These are phyloP conservation scores for Solanum pinnatisectum DNA, from an alignment of 257 asterid genomes.

Conservation along the genomic window DNA sequence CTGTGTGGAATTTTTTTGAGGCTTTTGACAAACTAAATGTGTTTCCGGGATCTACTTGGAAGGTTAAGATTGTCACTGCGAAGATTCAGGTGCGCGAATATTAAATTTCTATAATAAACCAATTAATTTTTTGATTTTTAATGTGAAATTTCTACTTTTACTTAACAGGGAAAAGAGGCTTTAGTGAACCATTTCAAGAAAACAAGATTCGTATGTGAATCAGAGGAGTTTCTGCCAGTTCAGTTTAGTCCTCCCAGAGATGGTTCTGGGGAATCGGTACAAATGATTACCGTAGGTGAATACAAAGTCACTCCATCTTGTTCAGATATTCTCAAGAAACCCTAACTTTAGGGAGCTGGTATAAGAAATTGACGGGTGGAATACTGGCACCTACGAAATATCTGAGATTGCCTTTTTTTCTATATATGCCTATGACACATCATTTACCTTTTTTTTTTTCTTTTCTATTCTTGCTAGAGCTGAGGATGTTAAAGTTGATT, in stretches of 20 bases:
- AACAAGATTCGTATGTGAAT: constrained; percentile 34
- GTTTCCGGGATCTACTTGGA: constrained; percentile 14
- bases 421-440: neutral
- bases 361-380: neutral
- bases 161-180: constrained; percentile 50
- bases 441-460: neutral
- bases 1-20: constrained; percentile 28
- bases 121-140: neutral
- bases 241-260: constrained; percentile 44
- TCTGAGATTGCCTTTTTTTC: neutral
- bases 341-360: neutral
- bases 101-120: neutral
- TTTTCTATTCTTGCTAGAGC: neutral
- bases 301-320: neutral
- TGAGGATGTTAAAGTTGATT: neutral
- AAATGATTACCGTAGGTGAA: constrained; percentile 23
- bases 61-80: constrained; percentile 32
- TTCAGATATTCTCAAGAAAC: neutral
- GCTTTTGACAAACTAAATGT: constrained; percentile 16
- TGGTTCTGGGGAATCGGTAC: constrained; percentile 35
- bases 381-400: too few relatives aligned
- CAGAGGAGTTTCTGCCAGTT: constrained; percentile 39
- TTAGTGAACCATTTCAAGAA: constrained; percentile 17
- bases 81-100: constrained; percentile 39
- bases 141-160: neutral